Evolutionary conservation across 129 eudicot genomes (phyloP).

Genomic region (Chrysanthemum lavandulifolium): DNA sequence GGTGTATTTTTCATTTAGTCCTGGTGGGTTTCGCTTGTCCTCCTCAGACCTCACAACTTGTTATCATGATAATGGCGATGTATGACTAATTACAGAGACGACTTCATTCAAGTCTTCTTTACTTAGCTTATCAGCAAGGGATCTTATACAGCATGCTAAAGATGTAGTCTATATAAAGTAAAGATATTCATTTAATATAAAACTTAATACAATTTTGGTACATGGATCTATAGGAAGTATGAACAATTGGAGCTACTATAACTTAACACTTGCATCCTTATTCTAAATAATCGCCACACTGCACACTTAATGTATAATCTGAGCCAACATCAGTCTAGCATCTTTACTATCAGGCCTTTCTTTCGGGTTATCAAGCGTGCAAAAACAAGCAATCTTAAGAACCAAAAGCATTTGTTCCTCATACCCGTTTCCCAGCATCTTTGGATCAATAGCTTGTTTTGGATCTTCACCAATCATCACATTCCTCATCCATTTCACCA

Average conservation of each 20-base stretch:
- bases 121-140: not conserved
- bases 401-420: conserved; percentile 93
- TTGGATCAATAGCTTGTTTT: conserved; percentile 62
- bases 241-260: conserved; percentile 7
- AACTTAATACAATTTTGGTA: not conserved
- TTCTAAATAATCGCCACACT: not conserved
- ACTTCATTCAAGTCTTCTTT: conserved; percentile 6
- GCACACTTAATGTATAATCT: conserved; percentile 47
- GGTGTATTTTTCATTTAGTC: not conserved
- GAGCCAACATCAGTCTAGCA: conserved; percentile 70
- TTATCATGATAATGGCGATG: conserved; percentile 5
- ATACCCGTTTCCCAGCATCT: conserved; percentile 66
- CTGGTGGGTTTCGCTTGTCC: not conserved
- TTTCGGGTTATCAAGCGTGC: conserved; percentile 72
- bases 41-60: not conserved
- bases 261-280: conserved; percentile 14
- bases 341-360: conserved; percentile 92
- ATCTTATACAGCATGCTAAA: not conserved
- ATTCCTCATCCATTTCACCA: conserved; percentile 90
- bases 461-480: conserved; percentile 77
- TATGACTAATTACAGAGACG: not conserved
- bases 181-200: not conserved
- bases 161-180: not conserved
- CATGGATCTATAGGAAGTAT: not conserved
- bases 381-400: conserved; percentile 88